Percentiles rank a stretch among this genome's conserved stretches.
phyloP scores from a whole-genome alignment of 495 filamentous ascomycete genomes.

The Aspergillus baeticus region DNA sequence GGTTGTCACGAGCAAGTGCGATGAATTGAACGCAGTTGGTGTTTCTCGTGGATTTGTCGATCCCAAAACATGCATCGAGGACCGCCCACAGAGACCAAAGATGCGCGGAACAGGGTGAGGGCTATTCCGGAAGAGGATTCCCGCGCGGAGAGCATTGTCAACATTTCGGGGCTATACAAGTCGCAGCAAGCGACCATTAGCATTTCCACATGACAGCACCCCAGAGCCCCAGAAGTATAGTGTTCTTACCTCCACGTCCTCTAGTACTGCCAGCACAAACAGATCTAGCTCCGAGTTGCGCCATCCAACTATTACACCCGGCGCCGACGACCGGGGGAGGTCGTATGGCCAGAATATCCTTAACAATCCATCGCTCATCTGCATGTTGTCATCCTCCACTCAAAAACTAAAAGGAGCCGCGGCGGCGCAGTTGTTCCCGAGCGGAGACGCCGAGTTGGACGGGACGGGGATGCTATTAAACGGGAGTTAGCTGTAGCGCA shows the following conservation, averaged over 20 bases:
- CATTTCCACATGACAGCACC: slow-evolving; percentile 9
- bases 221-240: neutral
- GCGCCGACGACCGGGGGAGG: slow-evolving; percentile 64
- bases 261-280: slow-evolving; percentile 83
- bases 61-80: slow-evolving; percentile 83
- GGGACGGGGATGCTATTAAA: slow-evolving; percentile 76
- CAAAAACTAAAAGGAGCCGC: slow-evolving; percentile 81
- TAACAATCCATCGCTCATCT: slow-evolving; percentile 81
- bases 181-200: neutral
- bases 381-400: slow-evolving; percentile 80
- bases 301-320: slow-evolving; percentile 93
- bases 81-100: slow-evolving; percentile 78
- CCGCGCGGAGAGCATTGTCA: slow-evolving; percentile 81
- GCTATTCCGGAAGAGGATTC: slow-evolving; percentile 78
- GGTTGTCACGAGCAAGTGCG: slow-evolving; percentile 69
- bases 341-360: slow-evolving; percentile 98
- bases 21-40: slow-evolving; percentile 57
- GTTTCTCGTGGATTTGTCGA: slow-evolving; percentile 61
- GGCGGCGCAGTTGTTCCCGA: slow-evolving; percentile 87
- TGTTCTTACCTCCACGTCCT: slow-evolving; percentile 76
- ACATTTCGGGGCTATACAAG: slow-evolving; percentile 63
- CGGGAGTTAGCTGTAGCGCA: neutral
- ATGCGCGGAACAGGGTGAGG: slow-evolving; percentile 79
- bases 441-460: slow-evolving; percentile 84
- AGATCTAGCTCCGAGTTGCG: slow-evolving; percentile 88